Evolutionary conservation across 2,329 filamentous ascomycete genomes (phyloP).

Genomic region (Botrytis aclada): DNA sequence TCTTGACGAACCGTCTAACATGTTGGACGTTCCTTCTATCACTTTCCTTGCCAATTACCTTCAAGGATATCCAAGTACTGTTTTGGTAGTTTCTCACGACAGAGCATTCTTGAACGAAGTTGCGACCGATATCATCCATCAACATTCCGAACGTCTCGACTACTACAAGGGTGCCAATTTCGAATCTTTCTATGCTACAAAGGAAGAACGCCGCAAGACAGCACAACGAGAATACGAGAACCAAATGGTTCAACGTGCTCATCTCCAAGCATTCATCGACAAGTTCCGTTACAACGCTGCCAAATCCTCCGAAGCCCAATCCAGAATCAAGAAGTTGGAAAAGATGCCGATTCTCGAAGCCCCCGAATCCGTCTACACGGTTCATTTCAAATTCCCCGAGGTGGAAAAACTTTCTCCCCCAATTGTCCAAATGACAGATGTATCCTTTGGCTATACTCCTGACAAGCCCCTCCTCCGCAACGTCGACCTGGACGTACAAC

Average conservation of each 20-base stretch:
- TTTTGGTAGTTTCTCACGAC: slow-evolving; percentile 97
- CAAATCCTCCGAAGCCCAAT: slow-evolving; percentile 97
- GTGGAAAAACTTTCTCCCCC: slow-evolving; percentile 97
- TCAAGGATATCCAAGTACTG: slow-evolving; percentile 87
- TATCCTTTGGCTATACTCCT: slow-evolving; percentile 81
- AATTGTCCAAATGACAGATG: slow-evolving; percentile 94
- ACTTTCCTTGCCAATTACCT: slow-evolving; percentile 97
- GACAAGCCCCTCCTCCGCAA: slow-evolving; percentile 79
- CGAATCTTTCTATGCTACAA: slow-evolving; percentile 94
- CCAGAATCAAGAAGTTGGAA: slow-evolving; percentile 97
- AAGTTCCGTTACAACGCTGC: slow-evolving; percentile 99
- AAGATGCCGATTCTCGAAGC: slow-evolving; percentile 90
- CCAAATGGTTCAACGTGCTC: slow-evolving; percentile 89
- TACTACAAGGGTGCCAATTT: slow-evolving; percentile 99
- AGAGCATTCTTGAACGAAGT: slow-evolving; percentile 98
- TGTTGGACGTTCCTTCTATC: slow-evolving; percentile 99
- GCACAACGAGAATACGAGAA: slow-evolving; percentile 98
- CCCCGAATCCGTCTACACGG: slow-evolving; percentile 90
- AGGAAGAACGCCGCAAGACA: slow-evolving; percentile 94
- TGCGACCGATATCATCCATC: slow-evolving; percentile 98
- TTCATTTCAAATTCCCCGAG: slow-evolving; percentile 95
- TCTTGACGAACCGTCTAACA: slow-evolving; percentile 99
- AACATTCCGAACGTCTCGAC: slow-evolving; percentile 93
- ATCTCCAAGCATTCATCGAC: slow-evolving; percentile 97
- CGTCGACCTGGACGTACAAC: slow-evolving; percentile 93